Percentiles rank a stretch among this genome's conserved stretches.
Conservation (phyloP, 2,329 filamentous ascomycete species). For the Diaporthe nobilis region DNA sequence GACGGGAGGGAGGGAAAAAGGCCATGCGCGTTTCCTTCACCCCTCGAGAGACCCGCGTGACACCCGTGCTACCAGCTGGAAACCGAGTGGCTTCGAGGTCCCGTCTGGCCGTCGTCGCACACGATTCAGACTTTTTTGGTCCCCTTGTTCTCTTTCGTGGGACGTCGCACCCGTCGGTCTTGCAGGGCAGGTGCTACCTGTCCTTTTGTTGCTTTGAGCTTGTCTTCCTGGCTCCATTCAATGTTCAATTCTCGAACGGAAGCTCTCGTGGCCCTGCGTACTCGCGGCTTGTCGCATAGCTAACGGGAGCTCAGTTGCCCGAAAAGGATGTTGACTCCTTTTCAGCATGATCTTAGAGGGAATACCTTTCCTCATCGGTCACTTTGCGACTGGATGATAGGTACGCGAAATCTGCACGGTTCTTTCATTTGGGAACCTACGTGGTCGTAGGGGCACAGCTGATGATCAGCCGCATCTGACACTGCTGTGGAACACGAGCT, state of each 20-base stretch:
- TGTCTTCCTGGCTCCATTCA: background rate
- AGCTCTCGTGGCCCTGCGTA: background rate
- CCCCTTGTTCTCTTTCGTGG: background rate
- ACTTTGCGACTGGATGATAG: background rate
- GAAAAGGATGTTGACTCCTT: background rate
- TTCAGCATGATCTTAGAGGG: background rate
- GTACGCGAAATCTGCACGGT: background rate
- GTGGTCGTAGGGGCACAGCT: background rate
- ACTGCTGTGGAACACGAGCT: background rate
- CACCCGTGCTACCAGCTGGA: constrained; percentile 13
- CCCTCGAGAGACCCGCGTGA: background rate
- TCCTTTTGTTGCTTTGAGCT: too few species aligned
- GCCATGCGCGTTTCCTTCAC: background rate
- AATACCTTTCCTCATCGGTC: background rate
- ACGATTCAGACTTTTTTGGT: background rate
- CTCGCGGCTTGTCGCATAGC: background rate
- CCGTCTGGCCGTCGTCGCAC: background rate
- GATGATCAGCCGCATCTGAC: background rate
- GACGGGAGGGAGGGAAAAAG: background rate
- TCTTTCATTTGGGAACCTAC: background rate
- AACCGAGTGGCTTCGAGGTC: background rate
- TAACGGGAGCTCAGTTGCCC: background rate
- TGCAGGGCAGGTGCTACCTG: constrained; percentile 3
- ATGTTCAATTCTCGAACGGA: background rate
- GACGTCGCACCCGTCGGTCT: background rate